Base-by-base conservation (phyloP, 2,329 filamentous ascomycete species). In the Calonectria pauciramosa region DNA sequence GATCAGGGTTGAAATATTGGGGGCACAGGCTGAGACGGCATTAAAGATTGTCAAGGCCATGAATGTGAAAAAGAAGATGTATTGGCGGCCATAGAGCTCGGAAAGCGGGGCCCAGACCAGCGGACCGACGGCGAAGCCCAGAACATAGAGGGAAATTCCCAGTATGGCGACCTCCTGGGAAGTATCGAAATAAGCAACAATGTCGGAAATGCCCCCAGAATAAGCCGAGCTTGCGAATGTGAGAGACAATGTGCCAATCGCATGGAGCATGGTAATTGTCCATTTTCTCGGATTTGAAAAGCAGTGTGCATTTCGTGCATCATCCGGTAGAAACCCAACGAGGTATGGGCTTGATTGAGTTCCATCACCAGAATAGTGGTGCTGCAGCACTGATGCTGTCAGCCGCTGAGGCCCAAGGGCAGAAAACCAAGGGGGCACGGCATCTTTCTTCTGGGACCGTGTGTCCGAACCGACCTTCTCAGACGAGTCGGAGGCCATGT, bases 171-270 rank as follows among this genome's bases (percentile, higher is more conserved):
- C 56, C 34, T 64, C 68, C 10, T 30, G 30, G 3, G 68, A 70
- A 5, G 36, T 41, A 9, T 64, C n/a, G 28, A 70, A 70, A 16
- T 49, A 9, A 16, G 38, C 20, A 18, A 70, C 38, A 4, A 70
- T 64, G 16, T 70, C 54, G 5, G 14, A 6, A 11, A 70, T 41
- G 10, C 68, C 68, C 8, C 68, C 68, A 18, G 68, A 70, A 30
- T 70, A 70, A 3, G 68, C 68, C 5, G 68, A 70, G 14, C 68
- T 70, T 8, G 56, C 41, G n/a, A 70, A 70, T 13, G 68, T 70
- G 18, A 70, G 54, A 14, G 68, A 56, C 41, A 70, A 14, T 8
- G 68, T 70, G 1, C 54, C 41, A 18, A 49, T 20, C 1, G 68
- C 68, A 34, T 70, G 54, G 23, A 64, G 9, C 23, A 38, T 30